phyloP scores from a whole-genome alignment of 148 eudicot species.

The Rhododendron kiyosumense region DNA sequence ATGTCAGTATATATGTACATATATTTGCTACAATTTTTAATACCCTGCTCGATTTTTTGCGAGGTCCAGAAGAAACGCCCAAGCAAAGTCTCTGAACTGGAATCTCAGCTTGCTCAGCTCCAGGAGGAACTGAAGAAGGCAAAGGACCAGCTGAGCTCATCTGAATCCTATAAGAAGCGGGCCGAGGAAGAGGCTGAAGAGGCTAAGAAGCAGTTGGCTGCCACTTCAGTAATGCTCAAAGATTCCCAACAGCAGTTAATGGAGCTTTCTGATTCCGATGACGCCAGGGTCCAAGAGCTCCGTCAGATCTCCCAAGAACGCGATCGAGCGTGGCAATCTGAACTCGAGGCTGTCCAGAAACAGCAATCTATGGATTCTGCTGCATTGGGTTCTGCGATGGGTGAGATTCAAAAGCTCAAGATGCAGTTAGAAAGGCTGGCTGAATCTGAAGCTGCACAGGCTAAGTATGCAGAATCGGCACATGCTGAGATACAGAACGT shows the following conservation, averaged over 20 bases:
- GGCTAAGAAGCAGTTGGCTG: constrained; percentile 53
- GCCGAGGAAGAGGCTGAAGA: constrained; percentile 76
- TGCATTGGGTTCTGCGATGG: constrained; percentile 58
- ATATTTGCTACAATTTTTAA: neutral
- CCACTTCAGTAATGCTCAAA: constrained; percentile 52
- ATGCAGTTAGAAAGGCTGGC: constrained; percentile 50
- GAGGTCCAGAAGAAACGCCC: constrained; percentile 55
- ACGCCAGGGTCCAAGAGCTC: constrained; percentile 58
- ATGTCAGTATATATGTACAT: neutral
- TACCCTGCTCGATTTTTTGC: neutral
- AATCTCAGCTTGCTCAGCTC: constrained; percentile 68
- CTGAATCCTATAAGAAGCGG: constrained; percentile 44
- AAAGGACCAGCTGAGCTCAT: constrained; percentile 67
- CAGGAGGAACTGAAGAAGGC: constrained; percentile 71
- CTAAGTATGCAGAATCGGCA: constrained; percentile 53
- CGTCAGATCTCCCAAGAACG: constrained; percentile 79
- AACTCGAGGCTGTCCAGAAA: constrained; percentile 69
- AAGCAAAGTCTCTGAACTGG: constrained; percentile 55
- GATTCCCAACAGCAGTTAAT: constrained; percentile 57
- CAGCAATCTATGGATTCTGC: constrained; percentile 72
- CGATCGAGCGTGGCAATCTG: constrained; percentile 79
- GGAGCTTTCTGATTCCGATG: constrained; percentile 64
- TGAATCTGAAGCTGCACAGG: constrained; percentile 54
- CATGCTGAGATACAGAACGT: constrained; percentile 53
- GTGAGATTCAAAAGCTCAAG: constrained; percentile 72